Evolutionary conservation across 805 yeast genomes (phyloP).

Genomic region (Cyberlindnera maclurae): DNA sequence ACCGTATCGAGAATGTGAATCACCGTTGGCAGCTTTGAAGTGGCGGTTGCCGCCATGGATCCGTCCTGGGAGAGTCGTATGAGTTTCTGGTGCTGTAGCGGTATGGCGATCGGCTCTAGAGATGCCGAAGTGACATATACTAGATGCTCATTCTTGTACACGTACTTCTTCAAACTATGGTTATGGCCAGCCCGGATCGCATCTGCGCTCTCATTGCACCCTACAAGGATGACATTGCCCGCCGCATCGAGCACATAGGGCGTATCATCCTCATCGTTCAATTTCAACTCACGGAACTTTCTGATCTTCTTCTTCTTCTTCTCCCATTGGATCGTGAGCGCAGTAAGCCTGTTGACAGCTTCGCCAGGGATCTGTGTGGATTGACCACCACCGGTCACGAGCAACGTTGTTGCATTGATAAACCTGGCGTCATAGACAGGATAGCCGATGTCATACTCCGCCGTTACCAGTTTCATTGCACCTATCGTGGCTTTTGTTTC

Average conservation of each 20-base stretch:
- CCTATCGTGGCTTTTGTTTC: neutral
- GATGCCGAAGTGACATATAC: slow-evolving; percentile 60
- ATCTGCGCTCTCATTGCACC: slow-evolving; percentile 67
- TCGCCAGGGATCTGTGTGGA: slow-evolving; percentile 56
- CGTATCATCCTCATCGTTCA: slow-evolving; percentile 67
- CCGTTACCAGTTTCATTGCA: slow-evolving; percentile 17
- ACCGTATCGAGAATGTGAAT: slow-evolving; percentile 57
- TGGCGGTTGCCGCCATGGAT: slow-evolving; percentile 60
- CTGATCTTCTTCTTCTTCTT: slow-evolving; percentile 44
- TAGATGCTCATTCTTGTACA: slow-evolving; percentile 61
- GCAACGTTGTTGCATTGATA: slow-evolving; percentile 50
- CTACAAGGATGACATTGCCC: slow-evolving; percentile 50
- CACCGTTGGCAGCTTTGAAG: slow-evolving; percentile 61
- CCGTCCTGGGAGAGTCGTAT: slow-evolving; percentile 54
- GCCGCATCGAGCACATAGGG: slow-evolving; percentile 74
- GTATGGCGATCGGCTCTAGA: slow-evolving; percentile 34
- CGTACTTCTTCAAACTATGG: slow-evolving; percentile 69
- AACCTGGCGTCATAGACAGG: slow-evolving; percentile 81
- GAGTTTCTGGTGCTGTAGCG: slow-evolving; percentile 47
- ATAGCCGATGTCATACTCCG: slow-evolving; percentile 40
- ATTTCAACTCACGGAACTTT: slow-evolving; percentile 58
- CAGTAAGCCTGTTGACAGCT: slow-evolving; percentile 60
- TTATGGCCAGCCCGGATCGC: slow-evolving; percentile 47
- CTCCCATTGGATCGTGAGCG: slow-evolving; percentile 52
- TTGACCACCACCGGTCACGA: slow-evolving; percentile 58